phyloP scores from a whole-genome alignment of 2,329 filamentous ascomycete species.

The Diaporthe sp. region DNA sequence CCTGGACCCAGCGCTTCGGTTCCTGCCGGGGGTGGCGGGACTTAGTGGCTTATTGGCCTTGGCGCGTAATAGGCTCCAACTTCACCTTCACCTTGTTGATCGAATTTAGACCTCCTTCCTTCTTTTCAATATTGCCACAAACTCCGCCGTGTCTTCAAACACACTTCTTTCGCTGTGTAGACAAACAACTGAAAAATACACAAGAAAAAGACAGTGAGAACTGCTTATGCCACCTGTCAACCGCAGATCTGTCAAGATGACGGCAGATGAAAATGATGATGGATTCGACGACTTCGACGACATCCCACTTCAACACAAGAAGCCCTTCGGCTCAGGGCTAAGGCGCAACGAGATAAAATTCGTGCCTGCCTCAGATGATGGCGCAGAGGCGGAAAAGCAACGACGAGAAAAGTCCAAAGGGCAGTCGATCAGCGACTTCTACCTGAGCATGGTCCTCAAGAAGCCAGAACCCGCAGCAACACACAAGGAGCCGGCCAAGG shows the following conservation, averaged over 20 bases:
- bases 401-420: conserved; percentile 39
- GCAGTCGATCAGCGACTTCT: conserved; percentile 68
- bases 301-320: conserved; percentile 66
- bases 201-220: too few species aligned
- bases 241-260: conserved; percentile 2
- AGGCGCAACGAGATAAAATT: conserved; percentile 69
- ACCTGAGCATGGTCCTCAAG: conserved; percentile 76
- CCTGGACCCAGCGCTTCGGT: conserved; percentile 30
- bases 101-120: background rate
- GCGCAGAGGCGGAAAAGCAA: conserved; percentile 47
- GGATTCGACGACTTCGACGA: conserved; percentile 56
- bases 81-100: background rate
- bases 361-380: conserved; percentile 65
- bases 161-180: background rate
- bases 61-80: conserved; percentile 11
- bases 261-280: conserved; percentile 45
- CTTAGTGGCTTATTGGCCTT: conserved; percentile 8
- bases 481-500: conserved; percentile 25
- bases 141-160: background rate
- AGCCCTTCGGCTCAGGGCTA: conserved; percentile 69
- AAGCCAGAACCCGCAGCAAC: conserved; percentile 40
- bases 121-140: background rate
- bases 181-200: too few species aligned
- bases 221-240: background rate
- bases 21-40: conserved; percentile 34